phyloP scores from a whole-genome alignment of 345 rosid genomes.

The Iberis pinnata region DNA sequence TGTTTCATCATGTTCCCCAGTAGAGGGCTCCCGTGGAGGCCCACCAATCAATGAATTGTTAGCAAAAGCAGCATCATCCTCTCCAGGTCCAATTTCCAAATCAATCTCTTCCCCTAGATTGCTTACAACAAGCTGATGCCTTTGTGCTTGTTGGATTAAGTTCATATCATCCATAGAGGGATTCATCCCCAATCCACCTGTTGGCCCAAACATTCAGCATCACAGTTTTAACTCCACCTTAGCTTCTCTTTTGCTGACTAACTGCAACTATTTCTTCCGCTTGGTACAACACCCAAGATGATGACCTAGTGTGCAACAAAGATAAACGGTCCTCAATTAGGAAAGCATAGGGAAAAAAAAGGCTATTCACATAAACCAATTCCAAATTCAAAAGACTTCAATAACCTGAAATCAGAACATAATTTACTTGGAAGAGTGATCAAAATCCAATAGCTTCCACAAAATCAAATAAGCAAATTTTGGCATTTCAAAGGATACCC shows the following conservation, averaged over 20 bases:
- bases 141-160: conserved; percentile 91
- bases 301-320: conserved; percentile 14
- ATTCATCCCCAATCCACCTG: conserved; percentile 78
- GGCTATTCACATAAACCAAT: neutral
- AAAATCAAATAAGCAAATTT: conserved; percentile 19
- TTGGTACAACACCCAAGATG: conserved; percentile 2
- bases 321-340: conserved; percentile 2
- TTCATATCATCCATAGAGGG: conserved; percentile 93
- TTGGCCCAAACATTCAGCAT: conserved; percentile 93
- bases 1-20: conserved; percentile 73
- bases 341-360: neutral
- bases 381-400: conserved; percentile 5
- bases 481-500: conserved; percentile 22
- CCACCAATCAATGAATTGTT: conserved; percentile 63
- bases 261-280: conserved; percentile 18
- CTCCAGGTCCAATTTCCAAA: conserved; percentile 92
- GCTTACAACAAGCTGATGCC: conserved; percentile 88
- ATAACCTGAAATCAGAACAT: too few species aligned
- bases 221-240: conserved; percentile 43
- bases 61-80: conserved; percentile 78
- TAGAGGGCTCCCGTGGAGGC: conserved; percentile 56
- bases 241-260: conserved; percentile 25
- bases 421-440: conserved; percentile 10
- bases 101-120: conserved; percentile 97
- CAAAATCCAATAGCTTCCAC: conserved; percentile 16